A percentile compares a stretch with the other conserved stretches of the same genome.
These are phyloP conservation scores for Thermothielavioides terrestris DNA, from an alignment of 495 filamentous ascomycete species.

Conservation along the genomic window DNA sequence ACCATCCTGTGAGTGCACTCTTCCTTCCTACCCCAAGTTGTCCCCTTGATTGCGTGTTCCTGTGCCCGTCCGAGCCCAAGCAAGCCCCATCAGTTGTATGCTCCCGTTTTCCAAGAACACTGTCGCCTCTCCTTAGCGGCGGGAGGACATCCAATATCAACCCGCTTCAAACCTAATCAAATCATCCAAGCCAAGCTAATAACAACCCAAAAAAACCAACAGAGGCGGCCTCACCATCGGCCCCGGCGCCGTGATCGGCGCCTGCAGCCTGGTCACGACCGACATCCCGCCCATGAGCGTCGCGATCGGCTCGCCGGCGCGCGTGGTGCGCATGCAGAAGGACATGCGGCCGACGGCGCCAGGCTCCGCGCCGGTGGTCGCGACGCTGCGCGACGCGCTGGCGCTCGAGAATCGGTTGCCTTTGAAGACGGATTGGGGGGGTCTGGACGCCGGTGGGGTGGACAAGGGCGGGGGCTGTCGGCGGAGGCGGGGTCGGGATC, in stretches of 20 bases:
- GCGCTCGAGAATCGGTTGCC: constrained; percentile 4
- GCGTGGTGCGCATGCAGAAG: constrained; percentile 10
- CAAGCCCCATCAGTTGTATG: too few relatives aligned
- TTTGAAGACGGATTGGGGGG: neutral
- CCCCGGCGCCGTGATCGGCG: constrained; percentile 28
- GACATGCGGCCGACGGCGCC: neutral
- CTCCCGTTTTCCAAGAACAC: neutral
- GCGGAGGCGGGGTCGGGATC: too few relatives aligned
- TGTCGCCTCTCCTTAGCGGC: too few relatives aligned
- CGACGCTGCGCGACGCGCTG: constrained; percentile 12
- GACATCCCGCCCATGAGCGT: constrained; percentile 20
- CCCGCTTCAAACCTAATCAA: neutral
- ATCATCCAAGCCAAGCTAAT: neutral
- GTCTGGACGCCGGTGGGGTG: too few relatives aligned
- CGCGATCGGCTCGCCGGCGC: constrained; percentile 20
- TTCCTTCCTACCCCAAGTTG: neutral
- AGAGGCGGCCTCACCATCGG: constrained; percentile 29
- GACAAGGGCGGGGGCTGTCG: too few relatives aligned
- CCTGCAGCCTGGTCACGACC: constrained; percentile 24
- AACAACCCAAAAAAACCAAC: neutral
- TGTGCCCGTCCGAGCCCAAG: too few relatives aligned
- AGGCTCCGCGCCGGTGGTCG: neutral
- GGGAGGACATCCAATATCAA: too few relatives aligned
- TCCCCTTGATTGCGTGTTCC: neutral
- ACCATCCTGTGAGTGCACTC: constrained; percentile 24